Evolutionary conservation across 257 asterid species (phyloP).

Genomic region (Gentiana dahurica): DNA sequence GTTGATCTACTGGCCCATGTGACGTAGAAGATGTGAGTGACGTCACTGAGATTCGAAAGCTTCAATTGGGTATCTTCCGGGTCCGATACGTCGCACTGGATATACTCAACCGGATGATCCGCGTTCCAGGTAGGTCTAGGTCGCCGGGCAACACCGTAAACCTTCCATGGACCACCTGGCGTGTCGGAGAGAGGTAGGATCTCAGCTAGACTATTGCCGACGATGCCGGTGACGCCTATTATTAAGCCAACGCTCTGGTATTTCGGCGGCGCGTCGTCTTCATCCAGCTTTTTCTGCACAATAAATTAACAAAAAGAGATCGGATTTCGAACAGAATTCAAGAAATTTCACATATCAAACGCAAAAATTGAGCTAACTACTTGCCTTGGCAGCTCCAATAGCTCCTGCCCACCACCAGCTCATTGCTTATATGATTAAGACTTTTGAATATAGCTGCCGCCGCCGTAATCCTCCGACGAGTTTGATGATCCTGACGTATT

Average conservation of each 20-base stretch:
- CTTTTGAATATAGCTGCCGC: too few relatives aligned
- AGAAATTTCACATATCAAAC: background rate
- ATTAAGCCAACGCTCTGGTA: conserved; percentile 77
- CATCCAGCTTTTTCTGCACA: conserved; percentile 52
- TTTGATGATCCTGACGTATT: too few relatives aligned
- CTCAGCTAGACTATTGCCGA: conserved; percentile 91
- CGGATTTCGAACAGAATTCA: background rate
- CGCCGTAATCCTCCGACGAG: too few relatives aligned
- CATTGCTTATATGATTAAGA: conserved; percentile 17
- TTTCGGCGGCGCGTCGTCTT: conserved; percentile 50
- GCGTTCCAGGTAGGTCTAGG: conserved; percentile 76
- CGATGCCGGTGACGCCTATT: conserved; percentile 87
- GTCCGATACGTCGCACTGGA: conserved; percentile 65
- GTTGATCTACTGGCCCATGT: conserved; percentile 65
- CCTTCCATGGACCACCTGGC: conserved; percentile 98
- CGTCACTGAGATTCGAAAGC: conserved; percentile 50
- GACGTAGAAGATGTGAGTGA: conserved; percentile 70
- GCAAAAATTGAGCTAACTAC: background rate
- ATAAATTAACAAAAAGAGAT: background rate
- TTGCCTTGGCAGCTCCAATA: conserved; percentile 77
- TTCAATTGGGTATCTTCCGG: conserved; percentile 36
- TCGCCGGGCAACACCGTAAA: conserved; percentile 88
- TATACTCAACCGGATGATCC: conserved; percentile 63
- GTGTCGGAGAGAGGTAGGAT: conserved; percentile 92
- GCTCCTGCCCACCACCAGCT: conserved; percentile 99